Conservation (phyloP, 2,329 filamentous ascomycete species). For the Ophiostoma ips region DNA sequence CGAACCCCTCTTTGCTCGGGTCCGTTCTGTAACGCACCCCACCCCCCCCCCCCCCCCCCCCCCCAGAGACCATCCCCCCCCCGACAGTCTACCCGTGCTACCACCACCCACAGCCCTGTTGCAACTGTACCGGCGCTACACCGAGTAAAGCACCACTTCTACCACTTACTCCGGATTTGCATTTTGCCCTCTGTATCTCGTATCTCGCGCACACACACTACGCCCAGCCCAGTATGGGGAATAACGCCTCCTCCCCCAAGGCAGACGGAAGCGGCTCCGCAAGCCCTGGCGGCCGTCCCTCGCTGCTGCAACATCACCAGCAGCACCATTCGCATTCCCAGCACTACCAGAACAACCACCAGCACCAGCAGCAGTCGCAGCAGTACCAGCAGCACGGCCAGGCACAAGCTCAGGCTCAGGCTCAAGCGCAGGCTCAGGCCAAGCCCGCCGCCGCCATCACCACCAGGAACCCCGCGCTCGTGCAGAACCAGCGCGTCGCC, state of each 20-base stretch:
- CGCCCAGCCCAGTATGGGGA: slow-evolving; percentile 32
- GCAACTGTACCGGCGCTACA: background rate
- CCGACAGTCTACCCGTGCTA: background rate
- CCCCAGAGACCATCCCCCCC: no score
- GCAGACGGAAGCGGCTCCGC: slow-evolving; percentile 14
- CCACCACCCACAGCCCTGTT: background rate
- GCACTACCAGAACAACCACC: slow-evolving; percentile 15
- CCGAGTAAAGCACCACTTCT: background rate
- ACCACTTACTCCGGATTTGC: background rate
- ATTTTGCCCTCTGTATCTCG: slow-evolving; percentile 1
- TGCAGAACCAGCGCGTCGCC: slow-evolving; percentile 41
- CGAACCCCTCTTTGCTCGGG: no score
- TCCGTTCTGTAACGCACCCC: no score
- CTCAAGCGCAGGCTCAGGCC: no score
- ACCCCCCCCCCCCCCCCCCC: no score
- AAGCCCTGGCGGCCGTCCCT: slow-evolving; percentile 7
- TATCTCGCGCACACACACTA: background rate
- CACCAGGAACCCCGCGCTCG: slow-evolving; percentile 37
- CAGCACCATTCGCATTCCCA: slow-evolving; percentile 8
- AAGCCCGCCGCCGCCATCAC: slow-evolving; percentile 13
- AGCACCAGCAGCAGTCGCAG: slow-evolving; percentile 11
- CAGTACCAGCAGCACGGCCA: background rate
- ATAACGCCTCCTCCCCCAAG: slow-evolving; percentile 29
- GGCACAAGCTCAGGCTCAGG: slow-evolving; percentile 13
- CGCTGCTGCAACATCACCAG: slow-evolving; percentile 17